These are phyloP conservation scores for Colletotrichum echinochloae DNA, from an alignment of 2,329 filamentous ascomycete species.

Conservation along the genomic window DNA sequence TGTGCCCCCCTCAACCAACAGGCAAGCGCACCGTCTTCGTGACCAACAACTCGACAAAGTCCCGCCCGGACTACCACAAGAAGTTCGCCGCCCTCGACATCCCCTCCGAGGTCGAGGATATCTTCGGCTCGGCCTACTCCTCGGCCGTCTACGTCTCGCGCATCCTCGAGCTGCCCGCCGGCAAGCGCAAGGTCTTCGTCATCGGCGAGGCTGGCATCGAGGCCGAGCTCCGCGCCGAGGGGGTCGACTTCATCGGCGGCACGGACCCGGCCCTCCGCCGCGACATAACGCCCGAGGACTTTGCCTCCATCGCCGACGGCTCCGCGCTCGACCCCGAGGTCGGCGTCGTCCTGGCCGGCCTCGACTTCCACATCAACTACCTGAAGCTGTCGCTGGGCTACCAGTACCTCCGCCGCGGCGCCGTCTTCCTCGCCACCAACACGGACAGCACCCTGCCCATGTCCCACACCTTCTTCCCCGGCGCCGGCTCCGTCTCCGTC, in stretches of 20 bases:
- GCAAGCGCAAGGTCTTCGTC: conserved; percentile 93
- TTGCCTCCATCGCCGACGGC: conserved; percentile 79
- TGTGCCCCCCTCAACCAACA: conserved; percentile 50
- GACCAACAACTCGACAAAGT: conserved; percentile 99
- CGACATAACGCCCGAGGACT: conserved; percentile 85
- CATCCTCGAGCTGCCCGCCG: conserved; percentile 82
- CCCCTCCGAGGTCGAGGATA: conserved; percentile 83
- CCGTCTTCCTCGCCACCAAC: conserved; percentile 92
- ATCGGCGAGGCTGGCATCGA: conserved; percentile 93
- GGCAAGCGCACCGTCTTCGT: conserved; percentile 96
- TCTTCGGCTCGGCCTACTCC: conserved; percentile 96
- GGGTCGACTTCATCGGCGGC: conserved; percentile 84
- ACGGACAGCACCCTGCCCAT: conserved; percentile 90
- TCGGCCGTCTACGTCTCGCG: conserved; percentile 95
- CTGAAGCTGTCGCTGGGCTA: conserved; percentile 87
- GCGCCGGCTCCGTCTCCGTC: conserved; percentile 85
- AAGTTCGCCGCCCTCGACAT: conserved; percentile 89
- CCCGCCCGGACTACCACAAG: conserved; percentile 89
- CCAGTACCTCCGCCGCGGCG: conserved; percentile 86
- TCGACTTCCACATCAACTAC: conserved; percentile 97
- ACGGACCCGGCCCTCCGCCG: conserved; percentile 83
- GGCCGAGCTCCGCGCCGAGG: conserved; percentile 84
- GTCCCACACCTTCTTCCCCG: conserved; percentile 86
- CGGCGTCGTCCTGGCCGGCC: conserved; percentile 86
- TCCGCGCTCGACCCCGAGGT: conserved; percentile 87